Conservation (phyloP, 1,139 yeast species). For the Ashbya aceris region DNA sequence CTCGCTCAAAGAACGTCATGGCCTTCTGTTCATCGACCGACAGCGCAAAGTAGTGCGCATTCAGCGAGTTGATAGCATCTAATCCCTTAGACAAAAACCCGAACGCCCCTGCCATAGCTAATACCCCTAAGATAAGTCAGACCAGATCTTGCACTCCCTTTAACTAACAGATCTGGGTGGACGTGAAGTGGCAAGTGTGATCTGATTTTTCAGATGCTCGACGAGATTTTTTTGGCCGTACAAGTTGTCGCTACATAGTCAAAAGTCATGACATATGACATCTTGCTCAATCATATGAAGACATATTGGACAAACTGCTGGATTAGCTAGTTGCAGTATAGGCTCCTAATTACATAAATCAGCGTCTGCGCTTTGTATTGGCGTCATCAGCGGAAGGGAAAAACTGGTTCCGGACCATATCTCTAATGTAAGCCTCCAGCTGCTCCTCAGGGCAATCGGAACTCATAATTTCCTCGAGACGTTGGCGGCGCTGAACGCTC, state of each 20-base stretch:
- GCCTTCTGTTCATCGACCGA: constrained; percentile 44
- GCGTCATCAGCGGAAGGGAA: constrained; percentile 12
- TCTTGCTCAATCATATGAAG: too few relatives aligned
- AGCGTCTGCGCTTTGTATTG: constrained; percentile 9
- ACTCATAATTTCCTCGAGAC: constrained; percentile 60
- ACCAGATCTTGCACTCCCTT: too few relatives aligned
- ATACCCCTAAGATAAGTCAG: neutral
- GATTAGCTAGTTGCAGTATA: too few relatives aligned
- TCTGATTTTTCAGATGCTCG: too few relatives aligned
- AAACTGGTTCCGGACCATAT: constrained; percentile 49
- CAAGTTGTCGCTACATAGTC: too few relatives aligned
- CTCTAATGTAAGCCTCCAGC: constrained; percentile 55
- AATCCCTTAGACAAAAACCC: constrained; percentile 13
- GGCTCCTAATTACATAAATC: too few relatives aligned
- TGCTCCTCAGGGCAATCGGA: constrained; percentile 76
- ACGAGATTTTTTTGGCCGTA: too few relatives aligned
- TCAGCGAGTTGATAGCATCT: constrained; percentile 17
- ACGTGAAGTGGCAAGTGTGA: too few relatives aligned
- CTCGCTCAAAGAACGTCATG: constrained; percentile 44
- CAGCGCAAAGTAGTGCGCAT: constrained; percentile 32
- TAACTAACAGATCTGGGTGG: too few relatives aligned
- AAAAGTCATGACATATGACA: too few relatives aligned
- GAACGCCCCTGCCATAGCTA: constrained; percentile 12
- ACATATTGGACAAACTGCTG: too few relatives aligned
- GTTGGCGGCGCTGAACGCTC: constrained; percentile 48